Percentiles rank a stretch among this genome's conserved stretches.
These are phyloP conservation scores for Peterozyma toletana DNA, from an alignment of 805 yeast genomes.

Conservation along the genomic window DNA sequence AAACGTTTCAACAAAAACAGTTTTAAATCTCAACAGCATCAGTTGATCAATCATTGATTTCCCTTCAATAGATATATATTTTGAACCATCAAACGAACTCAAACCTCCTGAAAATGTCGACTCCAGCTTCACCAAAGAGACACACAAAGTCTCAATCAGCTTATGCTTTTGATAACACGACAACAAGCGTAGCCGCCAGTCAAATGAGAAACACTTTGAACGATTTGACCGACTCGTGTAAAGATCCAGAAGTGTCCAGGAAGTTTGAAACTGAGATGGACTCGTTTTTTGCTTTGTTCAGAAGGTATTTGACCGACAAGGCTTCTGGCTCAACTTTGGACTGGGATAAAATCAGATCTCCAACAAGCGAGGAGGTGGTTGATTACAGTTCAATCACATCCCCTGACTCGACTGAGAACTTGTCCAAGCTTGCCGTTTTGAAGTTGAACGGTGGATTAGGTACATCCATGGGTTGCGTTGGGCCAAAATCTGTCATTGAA, in stretches of 20 bases:
- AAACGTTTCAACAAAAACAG: too few relatives aligned
- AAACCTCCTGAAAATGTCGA: not conserved
- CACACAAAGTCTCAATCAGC: constrained; percentile 69
- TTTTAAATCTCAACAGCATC: too few relatives aligned
- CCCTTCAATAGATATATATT: too few relatives aligned
- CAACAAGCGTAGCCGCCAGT: constrained; percentile 92
- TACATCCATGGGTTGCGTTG: constrained; percentile 99
- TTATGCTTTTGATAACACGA: constrained; percentile 89
- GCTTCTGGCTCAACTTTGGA: constrained; percentile 79
- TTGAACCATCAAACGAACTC: too few relatives aligned
- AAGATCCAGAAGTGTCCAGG: constrained; percentile 36
- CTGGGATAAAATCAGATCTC: constrained; percentile 96
- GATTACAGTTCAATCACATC: constrained; percentile 43
- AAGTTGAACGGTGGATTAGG: constrained; percentile 98
- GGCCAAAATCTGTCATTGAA: constrained; percentile 96
- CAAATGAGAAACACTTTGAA: constrained; percentile 97
- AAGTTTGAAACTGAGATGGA: constrained; percentile 90
- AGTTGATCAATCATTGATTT: too few relatives aligned
- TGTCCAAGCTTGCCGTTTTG: constrained; percentile 86
- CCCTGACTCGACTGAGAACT: constrained; percentile 34
- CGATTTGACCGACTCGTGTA: constrained; percentile 77
- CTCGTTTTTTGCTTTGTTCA: constrained; percentile 84
- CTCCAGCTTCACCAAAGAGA: constrained; percentile 31
- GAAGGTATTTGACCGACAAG: constrained; percentile 86
- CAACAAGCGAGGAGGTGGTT: constrained; percentile 83